A percentile compares a stretch with the other conserved stretches of the same genome.
Evolutionary conservation across 164 flowering plant genomes (phyloP).

Genomic region (Stephania japonica): DNA sequence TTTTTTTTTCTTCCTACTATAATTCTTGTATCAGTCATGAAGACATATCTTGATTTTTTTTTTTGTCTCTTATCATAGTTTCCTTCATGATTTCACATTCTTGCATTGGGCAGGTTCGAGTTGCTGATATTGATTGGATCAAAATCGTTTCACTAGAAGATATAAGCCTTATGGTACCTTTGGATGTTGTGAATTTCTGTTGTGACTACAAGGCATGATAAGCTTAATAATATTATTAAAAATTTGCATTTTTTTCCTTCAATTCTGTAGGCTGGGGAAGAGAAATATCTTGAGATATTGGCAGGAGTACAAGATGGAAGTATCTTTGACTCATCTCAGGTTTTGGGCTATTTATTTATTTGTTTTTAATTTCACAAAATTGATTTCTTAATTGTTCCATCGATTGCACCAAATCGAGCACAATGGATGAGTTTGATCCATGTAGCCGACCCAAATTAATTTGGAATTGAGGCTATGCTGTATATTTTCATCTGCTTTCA

Average conservation of each 20-base stretch:
- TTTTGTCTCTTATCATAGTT: neutral
- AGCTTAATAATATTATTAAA: neutral
- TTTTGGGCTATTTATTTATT: conserved; percentile 17
- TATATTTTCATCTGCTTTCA: neutral
- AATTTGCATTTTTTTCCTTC: conserved; percentile 2
- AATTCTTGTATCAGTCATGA: too few relatives aligned
- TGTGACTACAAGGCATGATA: neutral
- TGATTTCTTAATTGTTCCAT: conserved; percentile 1
- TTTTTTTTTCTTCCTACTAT: too few relatives aligned
- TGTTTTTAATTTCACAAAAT: neutral
- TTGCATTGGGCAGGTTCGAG: conserved; percentile 51
- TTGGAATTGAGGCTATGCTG: too few relatives aligned
- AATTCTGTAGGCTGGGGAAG: conserved; percentile 55
- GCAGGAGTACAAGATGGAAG: conserved; percentile 69
- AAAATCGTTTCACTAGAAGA: conserved; percentile 56
- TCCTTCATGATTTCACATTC: neutral
- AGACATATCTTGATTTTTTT: neutral
- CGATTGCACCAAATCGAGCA: neutral
- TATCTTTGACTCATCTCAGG: conserved; percentile 79
- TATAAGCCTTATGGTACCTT: conserved; percentile 63
- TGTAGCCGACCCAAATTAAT: too few relatives aligned
- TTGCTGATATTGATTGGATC: conserved; percentile 93
- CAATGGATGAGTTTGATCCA: too few relatives aligned
- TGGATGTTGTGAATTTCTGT: neutral
- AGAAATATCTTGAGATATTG: conserved; percentile 39